These are phyloP conservation scores for Borealophlyctis nickersoniae DNA, from an alignment of 192 early-diverging fungal species.

Conservation along the genomic window DNA sequence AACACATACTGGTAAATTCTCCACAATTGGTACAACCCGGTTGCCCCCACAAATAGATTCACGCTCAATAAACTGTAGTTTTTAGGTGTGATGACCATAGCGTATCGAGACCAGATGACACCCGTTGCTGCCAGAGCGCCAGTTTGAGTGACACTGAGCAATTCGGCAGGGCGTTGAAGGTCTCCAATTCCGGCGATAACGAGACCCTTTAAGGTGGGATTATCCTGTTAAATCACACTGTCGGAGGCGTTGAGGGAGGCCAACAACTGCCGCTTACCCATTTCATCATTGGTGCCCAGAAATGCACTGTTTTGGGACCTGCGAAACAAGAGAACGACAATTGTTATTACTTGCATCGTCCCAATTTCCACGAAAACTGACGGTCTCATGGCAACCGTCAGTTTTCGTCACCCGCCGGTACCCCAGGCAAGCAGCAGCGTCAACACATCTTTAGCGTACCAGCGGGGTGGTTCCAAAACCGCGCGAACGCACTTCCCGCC, in stretches of 20 bases:
- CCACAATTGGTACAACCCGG: constrained; percentile 80
- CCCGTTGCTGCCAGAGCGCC: constrained; percentile 93
- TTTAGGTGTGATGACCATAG: constrained; percentile 87
- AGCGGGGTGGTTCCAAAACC: constrained; percentile 70
- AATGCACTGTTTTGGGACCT: constrained; percentile 97
- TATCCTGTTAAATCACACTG: no score
- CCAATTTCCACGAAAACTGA: no score
- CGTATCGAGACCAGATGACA: constrained; percentile 96
- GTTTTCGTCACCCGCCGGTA: no score
- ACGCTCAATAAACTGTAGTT: constrained; percentile 89
- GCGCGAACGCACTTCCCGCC: constrained; percentile 42
- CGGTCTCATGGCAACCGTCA: no score
- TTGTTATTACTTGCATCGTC: no score
- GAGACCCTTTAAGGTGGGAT: constrained; percentile 72
- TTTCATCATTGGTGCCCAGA: constrained; percentile 95
- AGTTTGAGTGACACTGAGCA: constrained; percentile 81
- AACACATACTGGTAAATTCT: constrained; percentile 69
- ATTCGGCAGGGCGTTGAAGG: constrained; percentile 85
- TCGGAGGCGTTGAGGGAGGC: no score
- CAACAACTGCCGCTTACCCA: constrained; percentile 71
- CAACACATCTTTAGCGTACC: constrained; percentile 27
- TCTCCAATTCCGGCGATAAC: constrained; percentile 93
- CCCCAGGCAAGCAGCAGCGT: no score
- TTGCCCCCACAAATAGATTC: constrained; percentile 91
- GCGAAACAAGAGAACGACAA: neutral